Conservation (phyloP, 2,329 filamentous ascomycete genomes). For the Diaporthe citrichinensis region DNA sequence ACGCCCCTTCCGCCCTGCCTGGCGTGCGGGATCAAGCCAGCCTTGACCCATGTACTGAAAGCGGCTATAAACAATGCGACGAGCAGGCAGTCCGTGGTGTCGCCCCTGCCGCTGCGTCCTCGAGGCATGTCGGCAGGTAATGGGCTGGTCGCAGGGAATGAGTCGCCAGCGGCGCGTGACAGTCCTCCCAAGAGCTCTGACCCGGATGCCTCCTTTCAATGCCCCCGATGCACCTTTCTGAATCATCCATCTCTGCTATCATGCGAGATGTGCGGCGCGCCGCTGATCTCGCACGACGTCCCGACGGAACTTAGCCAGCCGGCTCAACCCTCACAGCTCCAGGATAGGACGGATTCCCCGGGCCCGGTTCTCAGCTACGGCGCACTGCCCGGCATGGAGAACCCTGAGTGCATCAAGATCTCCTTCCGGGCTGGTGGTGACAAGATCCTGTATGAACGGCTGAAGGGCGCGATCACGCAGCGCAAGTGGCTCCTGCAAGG, state of each 20-base stretch:
- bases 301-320: slow-evolving; percentile 56
- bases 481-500: slow-evolving; percentile 95
- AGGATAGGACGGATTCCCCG: slow-evolving; percentile 77
- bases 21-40: slow-evolving; percentile 94
- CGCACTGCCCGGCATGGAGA: slow-evolving; percentile 62
- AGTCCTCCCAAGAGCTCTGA: slow-evolving; percentile 46
- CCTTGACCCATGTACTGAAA: slow-evolving; percentile 85
- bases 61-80: slow-evolving; percentile 84
- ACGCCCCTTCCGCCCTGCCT: slow-evolving; percentile 89
- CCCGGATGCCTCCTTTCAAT: slow-evolving; percentile 68
- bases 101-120: slow-evolving; percentile 51
- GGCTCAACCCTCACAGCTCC: slow-evolving; percentile 52
- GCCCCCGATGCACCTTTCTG: slow-evolving; percentile 91
- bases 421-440: slow-evolving; percentile 93
- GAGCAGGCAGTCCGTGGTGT: slow-evolving; percentile 60
- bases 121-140: slow-evolving; percentile 38
- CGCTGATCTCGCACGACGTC: slow-evolving; percentile 71
- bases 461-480: slow-evolving; percentile 90
- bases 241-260: slow-evolving; percentile 89
- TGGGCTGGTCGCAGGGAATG: slow-evolving; percentile 40
- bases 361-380: slow-evolving; percentile 73
- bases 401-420: slow-evolving; percentile 84
- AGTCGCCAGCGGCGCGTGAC: slow-evolving; percentile 26
- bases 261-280: slow-evolving; percentile 92
- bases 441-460: slow-evolving; percentile 88